Conservation (phyloP, 352 stramenopile genomes). For the Nothophytophthora sp. region DNA sequence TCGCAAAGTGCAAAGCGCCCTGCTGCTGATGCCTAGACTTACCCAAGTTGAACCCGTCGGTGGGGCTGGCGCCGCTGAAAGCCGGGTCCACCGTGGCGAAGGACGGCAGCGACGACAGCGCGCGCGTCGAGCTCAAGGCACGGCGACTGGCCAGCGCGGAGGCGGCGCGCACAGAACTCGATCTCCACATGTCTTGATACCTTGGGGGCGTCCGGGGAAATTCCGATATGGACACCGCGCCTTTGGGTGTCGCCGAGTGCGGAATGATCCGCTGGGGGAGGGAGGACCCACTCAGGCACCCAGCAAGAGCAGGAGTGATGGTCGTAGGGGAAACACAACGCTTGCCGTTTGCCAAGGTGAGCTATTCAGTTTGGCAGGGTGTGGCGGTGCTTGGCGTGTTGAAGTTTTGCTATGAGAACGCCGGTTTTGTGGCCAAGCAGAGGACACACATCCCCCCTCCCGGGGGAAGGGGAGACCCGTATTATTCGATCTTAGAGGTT, state of each 20-base stretch:
- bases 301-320: conserved; percentile 11
- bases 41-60: conserved; percentile 90
- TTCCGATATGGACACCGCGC: conserved; percentile 28
- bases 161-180: conserved; percentile 23
- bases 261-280: too few relatives aligned
- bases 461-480: background rate
- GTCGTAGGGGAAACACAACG: background rate
- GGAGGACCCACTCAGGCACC: too few relatives aligned
- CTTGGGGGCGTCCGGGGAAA: conserved; percentile 3
- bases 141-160: conserved; percentile 27
- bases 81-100: conserved; percentile 94
- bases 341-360: too few relatives aligned
- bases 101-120: conserved; percentile 69
- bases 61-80: conserved; percentile 78
- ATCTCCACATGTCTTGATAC: conserved; percentile 17
- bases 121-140: conserved; percentile 27
- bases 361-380: too few relatives aligned
- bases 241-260: too few relatives aligned
- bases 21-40: too few relatives aligned
- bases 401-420: too few relatives aligned
- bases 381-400: too few relatives aligned
- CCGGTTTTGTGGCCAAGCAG: too few relatives aligned
- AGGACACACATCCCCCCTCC: too few relatives aligned
- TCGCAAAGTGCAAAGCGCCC: too few relatives aligned
- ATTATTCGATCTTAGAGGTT: conserved; percentile 8